phyloP scores from a whole-genome alignment of 306 rosid species.

The Citrullus colocynthis region DNA sequence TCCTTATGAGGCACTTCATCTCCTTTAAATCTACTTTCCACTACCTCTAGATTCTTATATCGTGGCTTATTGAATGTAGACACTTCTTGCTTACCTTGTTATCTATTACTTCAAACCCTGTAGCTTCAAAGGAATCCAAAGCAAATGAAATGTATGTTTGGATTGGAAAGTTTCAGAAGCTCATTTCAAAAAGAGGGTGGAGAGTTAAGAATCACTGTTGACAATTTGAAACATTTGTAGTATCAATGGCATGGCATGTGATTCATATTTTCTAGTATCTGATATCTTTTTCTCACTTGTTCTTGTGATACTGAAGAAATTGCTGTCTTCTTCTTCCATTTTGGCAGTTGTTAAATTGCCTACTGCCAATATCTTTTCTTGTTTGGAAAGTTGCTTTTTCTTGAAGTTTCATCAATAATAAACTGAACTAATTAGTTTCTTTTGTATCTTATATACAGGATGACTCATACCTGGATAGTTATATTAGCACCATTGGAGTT shows the following conservation, averaged over 20 bases:
- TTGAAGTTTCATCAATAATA: neutral
- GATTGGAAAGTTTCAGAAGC: neutral
- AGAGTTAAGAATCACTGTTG: neutral
- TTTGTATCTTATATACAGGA: slow-evolving; percentile 17
- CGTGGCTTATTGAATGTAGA: neutral
- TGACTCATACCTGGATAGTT: slow-evolving; percentile 44
- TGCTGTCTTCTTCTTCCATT: neutral
- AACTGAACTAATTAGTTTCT: neutral
- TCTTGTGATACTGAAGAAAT: neutral
- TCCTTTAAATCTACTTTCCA: neutral
- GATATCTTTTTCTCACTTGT: neutral
- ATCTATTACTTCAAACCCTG: neutral
- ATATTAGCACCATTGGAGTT: slow-evolving; percentile 48
- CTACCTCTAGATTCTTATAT: neutral
- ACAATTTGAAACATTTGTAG: neutral
- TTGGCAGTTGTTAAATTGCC: neutral
- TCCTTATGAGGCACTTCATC: neutral
- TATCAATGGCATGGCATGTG: neutral
- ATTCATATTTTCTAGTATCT: neutral
- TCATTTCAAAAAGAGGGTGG: neutral
- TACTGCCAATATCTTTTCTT: neutral
- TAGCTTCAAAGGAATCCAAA: neutral
- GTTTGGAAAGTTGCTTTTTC: neutral
- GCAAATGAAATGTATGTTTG: neutral
- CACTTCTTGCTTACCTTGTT: neutral